Evolutionary conservation across 148 eudicot genomes (phyloP), one percentile per base, ranked within the genome.

Genomic region (Silene latifolia): DNA sequence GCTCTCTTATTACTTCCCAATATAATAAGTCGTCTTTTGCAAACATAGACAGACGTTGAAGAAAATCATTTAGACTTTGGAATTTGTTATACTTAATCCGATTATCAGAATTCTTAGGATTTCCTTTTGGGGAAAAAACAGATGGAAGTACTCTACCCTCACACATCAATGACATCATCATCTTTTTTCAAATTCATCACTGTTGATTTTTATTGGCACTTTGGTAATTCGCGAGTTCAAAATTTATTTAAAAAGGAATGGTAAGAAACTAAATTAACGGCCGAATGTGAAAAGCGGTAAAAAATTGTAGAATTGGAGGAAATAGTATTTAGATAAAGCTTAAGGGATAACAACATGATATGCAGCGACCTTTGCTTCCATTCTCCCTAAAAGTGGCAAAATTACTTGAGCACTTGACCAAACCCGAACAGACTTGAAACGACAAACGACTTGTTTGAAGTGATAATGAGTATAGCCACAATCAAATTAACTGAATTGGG

Each of bases 1-100:
- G 88, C 42, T 74, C 74, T 9, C 29, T 63, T 61, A 56, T 68
- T 18, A 46, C 54, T 71, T 46, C 20, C 62, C 18, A 6, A n/a
- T 3, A 47, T 72, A n/a, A 59, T 75, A 56, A 35, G 0, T 12
- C 25, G 18, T 39, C 1, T 67, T 3, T 19, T 7, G 14, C 46
- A 13, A 15, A 44, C 21, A 20, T 17, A 39, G 67, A 15, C 78
- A 39, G 67, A 15, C 78, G 18, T 67, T 23, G 59, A 18, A 70
- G 29, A 48, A 20, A 17, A 27, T 19, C 46, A n/a, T 21, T 29
- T 3, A 63, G 57, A 19, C 48, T 35, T 32, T 51, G 18, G 56
- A 14, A 39, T 6, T 39, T 7, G 8, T 39, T 51, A 15, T 51
- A 51, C 56, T 51, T 51, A 48, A 48, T 51, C 56, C 4, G 56